These are phyloP conservation scores for Castanospermum australe DNA, from an alignment of 306 rosid genomes.

Conservation along the genomic window DNA sequence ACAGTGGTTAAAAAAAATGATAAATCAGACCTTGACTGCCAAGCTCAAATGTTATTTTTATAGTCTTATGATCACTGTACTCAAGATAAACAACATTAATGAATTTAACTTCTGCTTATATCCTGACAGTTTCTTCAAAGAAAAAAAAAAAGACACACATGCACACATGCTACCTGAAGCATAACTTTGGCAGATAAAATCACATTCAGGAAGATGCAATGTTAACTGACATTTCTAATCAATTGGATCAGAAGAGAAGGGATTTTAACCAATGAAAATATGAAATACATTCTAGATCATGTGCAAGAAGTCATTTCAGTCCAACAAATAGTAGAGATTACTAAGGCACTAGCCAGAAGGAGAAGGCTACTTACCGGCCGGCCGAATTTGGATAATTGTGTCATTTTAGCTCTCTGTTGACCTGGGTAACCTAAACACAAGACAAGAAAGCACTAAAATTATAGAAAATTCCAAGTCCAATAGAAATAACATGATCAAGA, in stretches of 20 bases:
- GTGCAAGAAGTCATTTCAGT: background rate
- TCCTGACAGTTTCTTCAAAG: background rate
- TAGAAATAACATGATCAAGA: background rate
- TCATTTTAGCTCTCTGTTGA: conserved; percentile 63
- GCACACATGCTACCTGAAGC: background rate
- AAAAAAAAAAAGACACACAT: no score
- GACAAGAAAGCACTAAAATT: background rate
- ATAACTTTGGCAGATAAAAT: background rate
- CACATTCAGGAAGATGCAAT: background rate
- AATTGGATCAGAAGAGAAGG: conserved; percentile 2
- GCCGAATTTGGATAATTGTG: conserved; percentile 63
- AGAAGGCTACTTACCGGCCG: conserved; percentile 59
- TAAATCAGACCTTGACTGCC: background rate
- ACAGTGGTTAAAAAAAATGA: background rate
- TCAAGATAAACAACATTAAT: background rate
- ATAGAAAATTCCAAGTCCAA: background rate
- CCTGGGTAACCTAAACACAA: conserved; percentile 58
- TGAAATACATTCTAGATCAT: background rate
- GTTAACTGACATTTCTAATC: background rate
- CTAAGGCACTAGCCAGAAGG: background rate
- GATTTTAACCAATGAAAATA: background rate
- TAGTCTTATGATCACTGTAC: background rate
- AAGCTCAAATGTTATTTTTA: background rate
- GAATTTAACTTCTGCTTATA: background rate
- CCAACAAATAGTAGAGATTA: conserved; percentile 10